These are phyloP conservation scores for Macrocybe gigantea DNA, from an alignment of 768 basidiomycete genomes.

Conservation along the genomic window DNA sequence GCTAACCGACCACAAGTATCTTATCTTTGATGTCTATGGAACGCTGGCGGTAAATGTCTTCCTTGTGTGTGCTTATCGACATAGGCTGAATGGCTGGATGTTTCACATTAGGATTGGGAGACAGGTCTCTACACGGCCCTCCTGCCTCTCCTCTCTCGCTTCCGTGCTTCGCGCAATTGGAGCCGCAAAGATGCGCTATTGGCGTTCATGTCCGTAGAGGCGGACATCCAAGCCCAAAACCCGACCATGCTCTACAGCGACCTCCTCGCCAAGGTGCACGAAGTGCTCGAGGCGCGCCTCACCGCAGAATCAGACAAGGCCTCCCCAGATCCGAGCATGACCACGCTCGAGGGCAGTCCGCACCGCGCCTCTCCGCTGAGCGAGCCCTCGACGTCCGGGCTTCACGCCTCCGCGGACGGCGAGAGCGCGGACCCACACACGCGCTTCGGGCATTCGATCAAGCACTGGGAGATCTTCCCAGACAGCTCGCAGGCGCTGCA, in stretches of 20 bases:
- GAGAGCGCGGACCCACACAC: constrained; percentile 24
- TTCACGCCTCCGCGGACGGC: constrained; percentile 12
- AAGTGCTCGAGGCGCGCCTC: constrained; percentile 29
- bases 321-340: not conserved
- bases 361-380: constrained; percentile 4
- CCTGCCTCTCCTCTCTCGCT: constrained; percentile 41
- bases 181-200: constrained; percentile 44
- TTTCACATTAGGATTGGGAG: constrained; percentile 53
- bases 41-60: constrained; percentile 41
- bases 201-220: constrained; percentile 49
- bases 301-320: constrained; percentile 18
- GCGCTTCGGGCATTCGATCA: constrained; percentile 57
- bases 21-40: constrained; percentile 75
- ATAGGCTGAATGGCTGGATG: no score
- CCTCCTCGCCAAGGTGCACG: constrained; percentile 47
- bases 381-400: constrained; percentile 6
- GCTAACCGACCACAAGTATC: constrained; percentile 41
- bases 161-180: constrained; percentile 35
- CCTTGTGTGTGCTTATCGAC: no score
- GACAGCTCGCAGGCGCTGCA: constrained; percentile 60
- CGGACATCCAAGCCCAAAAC: constrained; percentile 49
- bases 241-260: constrained; percentile 57
- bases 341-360: constrained; percentile 14
- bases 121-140: constrained; percentile 54
- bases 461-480: constrained; percentile 59